These are phyloP conservation scores for Rutstroemia sp. DNA, from an alignment of 2,329 filamentous ascomycete species.

Conservation along the genomic window DNA sequence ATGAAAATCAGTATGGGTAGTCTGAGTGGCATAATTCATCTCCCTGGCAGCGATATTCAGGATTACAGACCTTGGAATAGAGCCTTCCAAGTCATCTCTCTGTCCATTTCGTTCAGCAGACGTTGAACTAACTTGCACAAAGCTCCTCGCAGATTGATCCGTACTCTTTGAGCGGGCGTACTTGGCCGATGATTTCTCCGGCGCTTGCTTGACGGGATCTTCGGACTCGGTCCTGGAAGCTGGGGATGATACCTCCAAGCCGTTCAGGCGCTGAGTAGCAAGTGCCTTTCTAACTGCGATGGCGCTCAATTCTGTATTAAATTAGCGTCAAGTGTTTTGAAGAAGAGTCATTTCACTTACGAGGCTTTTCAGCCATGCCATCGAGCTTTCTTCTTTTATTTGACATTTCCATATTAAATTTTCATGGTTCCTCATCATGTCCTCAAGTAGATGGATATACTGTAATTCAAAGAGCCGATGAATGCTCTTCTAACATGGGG, in stretches of 20 bases:
- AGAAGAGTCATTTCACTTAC: constrained; percentile 25
- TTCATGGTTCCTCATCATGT: neutral
- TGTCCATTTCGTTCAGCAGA: neutral
- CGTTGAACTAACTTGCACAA: neutral
- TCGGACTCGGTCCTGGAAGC: neutral
- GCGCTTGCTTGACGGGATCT: neutral
- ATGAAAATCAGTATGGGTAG: constrained; percentile 17
- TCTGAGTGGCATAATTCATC: neutral
- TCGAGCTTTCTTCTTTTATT: constrained; percentile 38
- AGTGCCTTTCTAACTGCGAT: constrained; percentile 24
- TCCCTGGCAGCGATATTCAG: neutral
- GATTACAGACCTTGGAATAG: neutral
- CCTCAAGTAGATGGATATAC: neutral
- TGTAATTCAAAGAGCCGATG: neutral
- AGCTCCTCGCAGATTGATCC: neutral
- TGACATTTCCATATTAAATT: neutral
- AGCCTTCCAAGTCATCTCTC: neutral
- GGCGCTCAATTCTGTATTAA: constrained; percentile 18
- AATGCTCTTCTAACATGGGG: neutral
- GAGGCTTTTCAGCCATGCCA: constrained; percentile 26
- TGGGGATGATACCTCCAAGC: neutral
- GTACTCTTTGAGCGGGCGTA: neutral
- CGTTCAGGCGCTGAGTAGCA: constrained; percentile 5
- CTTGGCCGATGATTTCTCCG: neutral
- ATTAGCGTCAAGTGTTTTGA: constrained; percentile 12